Conservation (phyloP, 1,284 basidiomycete species). For the Ganoderma resinaceum region DNA sequence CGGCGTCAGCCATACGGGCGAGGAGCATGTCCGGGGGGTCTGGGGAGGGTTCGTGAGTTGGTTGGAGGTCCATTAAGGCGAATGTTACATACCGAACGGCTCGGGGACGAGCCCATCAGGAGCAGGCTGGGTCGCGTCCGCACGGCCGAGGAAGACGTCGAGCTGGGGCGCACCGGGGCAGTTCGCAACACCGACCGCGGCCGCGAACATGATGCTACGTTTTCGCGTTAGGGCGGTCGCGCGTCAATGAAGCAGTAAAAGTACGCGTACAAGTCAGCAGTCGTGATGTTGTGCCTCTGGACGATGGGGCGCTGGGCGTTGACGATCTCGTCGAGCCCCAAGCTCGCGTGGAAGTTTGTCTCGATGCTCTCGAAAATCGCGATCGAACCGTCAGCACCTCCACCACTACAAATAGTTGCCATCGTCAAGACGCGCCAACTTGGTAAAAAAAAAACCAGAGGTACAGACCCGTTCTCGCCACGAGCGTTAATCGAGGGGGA, state of each 20-base stretch:
- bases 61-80: background rate
- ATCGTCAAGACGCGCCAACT: background rate
- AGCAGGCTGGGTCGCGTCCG: slow-evolving; percentile 38
- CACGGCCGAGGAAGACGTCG: slow-evolving; percentile 42
- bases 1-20: slow-evolving; percentile 36
- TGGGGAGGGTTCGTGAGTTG: background rate
- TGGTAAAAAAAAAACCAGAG: background rate
- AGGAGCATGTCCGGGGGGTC: slow-evolving; percentile 39
- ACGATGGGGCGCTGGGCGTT: slow-evolving; percentile 31
- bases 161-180: slow-evolving; percentile 42
- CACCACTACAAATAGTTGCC: slow-evolving; percentile 23
- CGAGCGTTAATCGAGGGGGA: slow-evolving; percentile 29
- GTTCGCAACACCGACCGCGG: slow-evolving; percentile 39
- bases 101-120: slow-evolving; percentile 48
- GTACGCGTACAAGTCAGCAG: slow-evolving; percentile 33
- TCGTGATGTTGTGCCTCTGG: slow-evolving; percentile 33
- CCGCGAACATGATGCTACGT: slow-evolving; percentile 41
- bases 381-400: slow-evolving; percentile 39
- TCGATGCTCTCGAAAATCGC: slow-evolving; percentile 34
- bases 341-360: slow-evolving; percentile 35
- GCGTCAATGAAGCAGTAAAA: background rate
- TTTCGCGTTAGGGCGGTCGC: too few relatives aligned
- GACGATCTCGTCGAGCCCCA: slow-evolving; percentile 32
- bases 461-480: slow-evolving; percentile 30
- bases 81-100: slow-evolving; percentile 39